Evolutionary conservation across 2,329 filamentous ascomycete genomes (phyloP), one percentile per base, ranked within the genome.

Genomic region (Saccharata proteae): DNA sequence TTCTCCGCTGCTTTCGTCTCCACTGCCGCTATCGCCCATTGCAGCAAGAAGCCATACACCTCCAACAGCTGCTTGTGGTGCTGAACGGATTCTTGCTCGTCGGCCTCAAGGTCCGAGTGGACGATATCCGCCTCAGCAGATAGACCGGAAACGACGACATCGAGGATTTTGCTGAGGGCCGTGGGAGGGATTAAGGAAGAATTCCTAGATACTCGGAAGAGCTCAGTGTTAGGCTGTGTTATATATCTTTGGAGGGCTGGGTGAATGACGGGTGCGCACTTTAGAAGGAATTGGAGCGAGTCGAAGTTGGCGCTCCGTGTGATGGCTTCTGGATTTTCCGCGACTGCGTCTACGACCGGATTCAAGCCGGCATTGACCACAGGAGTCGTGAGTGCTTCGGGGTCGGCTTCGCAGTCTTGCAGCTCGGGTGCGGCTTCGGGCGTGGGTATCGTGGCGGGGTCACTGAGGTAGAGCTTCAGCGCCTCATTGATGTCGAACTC

Each of bases 401-500:
- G 81, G 46, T 94, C 84, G 55, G 81, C 80, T 63, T 96, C 90
- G 70, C 83, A 92, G 53, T 96, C 88, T 46, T 85, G 69, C 13
- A 98, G 73, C 37, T 80, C 73, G 26, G 76, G 59, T 45, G 90
- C 80, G 34, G 86, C 90, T 55, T 96, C 88, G 25, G 81, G 77
- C 3, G 86, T 94, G 6, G 80, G 67, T 34, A 96, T 80, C 22
- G 74, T 72, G 26, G 76, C 67, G 6, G 90, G 88, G 55, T 96
- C 88, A 60, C 84, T 92, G 71, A 94, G 82, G 61, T 94, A 98
- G 55, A 83, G 74, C 67, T 93, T 94, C 57, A 96, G 79, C 43
- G 85, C 84, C 64, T 93, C 80, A 57, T 94, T 93, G 59, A 98
- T 83, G 57, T 96, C 83, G 62, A 98, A 98, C 50, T 78, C 71